Evolutionary conservation across 2,329 filamentous ascomycete species (phyloP).

Genomic region (Arthrobotrys sphaeroides): DNA sequence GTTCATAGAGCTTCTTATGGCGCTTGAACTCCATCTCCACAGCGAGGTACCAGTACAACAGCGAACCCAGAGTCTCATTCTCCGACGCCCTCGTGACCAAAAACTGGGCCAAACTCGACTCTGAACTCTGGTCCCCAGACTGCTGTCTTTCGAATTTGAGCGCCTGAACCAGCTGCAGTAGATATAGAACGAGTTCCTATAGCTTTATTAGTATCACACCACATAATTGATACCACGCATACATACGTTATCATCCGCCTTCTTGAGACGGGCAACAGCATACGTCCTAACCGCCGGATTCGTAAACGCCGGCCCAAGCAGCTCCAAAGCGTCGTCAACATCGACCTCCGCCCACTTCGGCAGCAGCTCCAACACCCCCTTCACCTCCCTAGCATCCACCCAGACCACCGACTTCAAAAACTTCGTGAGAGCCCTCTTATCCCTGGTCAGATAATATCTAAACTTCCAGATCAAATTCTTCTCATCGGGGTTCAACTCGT

Average conservation of each 20-base stretch:
- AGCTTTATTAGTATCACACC: neutral
- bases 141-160: conserved; percentile 83
- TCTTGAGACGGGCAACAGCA: conserved; percentile 88
- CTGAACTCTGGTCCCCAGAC: conserved; percentile 68
- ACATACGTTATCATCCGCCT: conserved; percentile 80
- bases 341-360: conserved; percentile 97
- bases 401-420: conserved; percentile 98
- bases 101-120: conserved; percentile 88
- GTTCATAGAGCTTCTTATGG: conserved; percentile 86
- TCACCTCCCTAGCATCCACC: conserved; percentile 83
- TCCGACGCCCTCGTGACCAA: conserved; percentile 85
- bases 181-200: conserved; percentile 81
- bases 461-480: conserved; percentile 98
- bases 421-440: conserved; percentile 92
- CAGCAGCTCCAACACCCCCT: conserved; percentile 88
- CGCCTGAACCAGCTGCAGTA: conserved; percentile 93
- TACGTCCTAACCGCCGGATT: conserved; percentile 89
- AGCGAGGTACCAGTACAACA: conserved; percentile 98
- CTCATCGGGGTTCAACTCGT: conserved; percentile 85
- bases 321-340: conserved; percentile 92
- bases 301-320: conserved; percentile 90
- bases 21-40: conserved; percentile 91
- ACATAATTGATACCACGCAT: neutral
- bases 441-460: conserved; percentile 88
- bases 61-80: conserved; percentile 91